These are phyloP conservation scores for Silene vulgaris DNA, from an alignment of 179 eudicot species.

Conservation along the genomic window DNA sequence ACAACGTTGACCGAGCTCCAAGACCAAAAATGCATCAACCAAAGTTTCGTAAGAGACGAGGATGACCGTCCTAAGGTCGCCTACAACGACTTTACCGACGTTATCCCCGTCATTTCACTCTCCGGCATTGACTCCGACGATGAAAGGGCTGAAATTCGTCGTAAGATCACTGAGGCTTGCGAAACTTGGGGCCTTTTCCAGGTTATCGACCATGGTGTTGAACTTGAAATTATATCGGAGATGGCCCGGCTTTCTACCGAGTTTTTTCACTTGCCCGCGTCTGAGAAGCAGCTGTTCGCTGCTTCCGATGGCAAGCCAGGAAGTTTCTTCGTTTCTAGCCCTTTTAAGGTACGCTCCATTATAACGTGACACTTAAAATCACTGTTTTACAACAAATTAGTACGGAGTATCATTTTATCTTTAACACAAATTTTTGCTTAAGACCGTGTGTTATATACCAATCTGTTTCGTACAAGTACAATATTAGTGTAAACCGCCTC, in stretches of 20 bases:
- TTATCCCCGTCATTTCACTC: slow-evolving; percentile 63
- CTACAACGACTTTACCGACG: slow-evolving; percentile 50
- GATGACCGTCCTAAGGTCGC: slow-evolving; percentile 73
- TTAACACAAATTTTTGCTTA: neutral
- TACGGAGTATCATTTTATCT: too few relatives aligned
- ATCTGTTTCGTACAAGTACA: too few relatives aligned
- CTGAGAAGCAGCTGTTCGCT: slow-evolving; percentile 49
- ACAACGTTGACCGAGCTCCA: slow-evolving; percentile 4
- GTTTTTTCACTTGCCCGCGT: slow-evolving; percentile 48
- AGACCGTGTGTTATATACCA: too few relatives aligned
- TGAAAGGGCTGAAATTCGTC: slow-evolving; percentile 25
- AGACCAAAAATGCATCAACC: neutral
- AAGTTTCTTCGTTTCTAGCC: slow-evolving; percentile 60
- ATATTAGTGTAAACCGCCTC: too few relatives aligned
- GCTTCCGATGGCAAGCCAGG: slow-evolving; percentile 62
- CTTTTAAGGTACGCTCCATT: slow-evolving; percentile 42
- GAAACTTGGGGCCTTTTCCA: slow-evolving; percentile 69
- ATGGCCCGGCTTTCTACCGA: slow-evolving; percentile 45
- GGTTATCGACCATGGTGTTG: slow-evolving; percentile 58
- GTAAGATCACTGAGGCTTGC: slow-evolving; percentile 49
- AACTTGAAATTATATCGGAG: slow-evolving; percentile 29
- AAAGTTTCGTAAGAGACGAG: slow-evolving; percentile 32
- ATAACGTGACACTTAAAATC: too few relatives aligned
- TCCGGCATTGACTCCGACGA: slow-evolving; percentile 42
- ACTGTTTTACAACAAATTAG: too few relatives aligned